Evolutionary conservation across 2,329 filamentous ascomycete genomes (phyloP).

Genomic region (Sphaerulina musiva): DNA sequence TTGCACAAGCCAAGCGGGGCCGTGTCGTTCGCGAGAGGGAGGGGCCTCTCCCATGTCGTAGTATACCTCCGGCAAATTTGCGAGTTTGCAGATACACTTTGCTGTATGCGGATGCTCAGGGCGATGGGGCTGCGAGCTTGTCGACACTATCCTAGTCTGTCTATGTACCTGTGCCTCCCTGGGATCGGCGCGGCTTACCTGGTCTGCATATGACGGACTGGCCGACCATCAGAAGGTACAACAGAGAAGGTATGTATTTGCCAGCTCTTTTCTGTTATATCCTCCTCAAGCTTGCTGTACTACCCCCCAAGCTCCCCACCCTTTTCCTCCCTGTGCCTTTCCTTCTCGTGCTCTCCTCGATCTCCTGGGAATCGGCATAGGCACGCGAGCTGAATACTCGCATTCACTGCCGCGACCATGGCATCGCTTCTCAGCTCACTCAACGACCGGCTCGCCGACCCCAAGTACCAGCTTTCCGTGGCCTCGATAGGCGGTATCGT

Average conservation of each 20-base stretch:
- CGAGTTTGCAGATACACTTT: conserved; percentile 7
- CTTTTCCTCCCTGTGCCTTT: conserved; percentile 8
- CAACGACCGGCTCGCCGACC: conserved; percentile 26
- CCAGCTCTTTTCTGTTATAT: not conserved
- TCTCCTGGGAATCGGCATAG: not conserved
- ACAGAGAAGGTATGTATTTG: not conserved
- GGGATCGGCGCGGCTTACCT: conserved; percentile 5
- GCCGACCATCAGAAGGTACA: not conserved
- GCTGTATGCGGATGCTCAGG: not conserved
- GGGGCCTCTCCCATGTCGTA: not conserved
- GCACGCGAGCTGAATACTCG: conserved; percentile 21
- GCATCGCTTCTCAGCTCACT: conserved; percentile 20
- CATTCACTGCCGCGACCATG: conserved; percentile 22
- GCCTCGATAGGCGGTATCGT: conserved; percentile 32
- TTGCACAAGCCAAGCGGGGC: conserved; percentile 3
- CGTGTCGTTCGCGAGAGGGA: conserved; percentile 7
- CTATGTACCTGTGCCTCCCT: not conserved
- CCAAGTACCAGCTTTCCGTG: conserved; percentile 32
- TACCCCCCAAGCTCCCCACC: not conserved
- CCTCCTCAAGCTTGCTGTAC: conserved; percentile 5
- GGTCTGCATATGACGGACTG: conserved; percentile 2
- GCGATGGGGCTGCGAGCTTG: conserved; percentile 2
- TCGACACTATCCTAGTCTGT: not conserved
- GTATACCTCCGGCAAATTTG: conserved; percentile 5
- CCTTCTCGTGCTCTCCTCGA: conserved; percentile 18